A percentile compares a stretch with the other conserved stretches of the same genome.
These are phyloP conservation scores for Thozetella sp. DNA, from an alignment of 495 filamentous ascomycete genomes.

Conservation along the genomic window DNA sequence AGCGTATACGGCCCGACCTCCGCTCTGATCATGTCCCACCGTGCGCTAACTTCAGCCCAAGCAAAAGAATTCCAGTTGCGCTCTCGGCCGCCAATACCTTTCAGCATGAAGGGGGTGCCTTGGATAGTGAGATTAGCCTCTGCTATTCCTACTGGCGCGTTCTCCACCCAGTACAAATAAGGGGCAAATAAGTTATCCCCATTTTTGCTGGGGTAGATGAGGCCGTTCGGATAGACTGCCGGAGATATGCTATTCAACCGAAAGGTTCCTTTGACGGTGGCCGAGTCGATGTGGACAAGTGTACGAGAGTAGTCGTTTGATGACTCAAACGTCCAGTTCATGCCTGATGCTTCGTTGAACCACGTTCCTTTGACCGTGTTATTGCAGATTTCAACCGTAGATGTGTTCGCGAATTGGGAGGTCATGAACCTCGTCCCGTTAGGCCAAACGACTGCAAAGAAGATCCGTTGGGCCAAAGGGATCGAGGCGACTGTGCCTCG, in stretches of 20 bases:
- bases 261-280: slow-evolving; percentile 4
- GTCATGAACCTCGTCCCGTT: slow-evolving; percentile 8
- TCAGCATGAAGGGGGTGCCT: slow-evolving; percentile 4
- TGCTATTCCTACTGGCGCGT: neutral
- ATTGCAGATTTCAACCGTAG: neutral
- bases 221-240: slow-evolving; percentile 5
- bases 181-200: slow-evolving; percentile 2
- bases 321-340: slow-evolving; percentile 1
- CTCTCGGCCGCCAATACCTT: slow-evolving; percentile 3
- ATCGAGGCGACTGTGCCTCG: slow-evolving; percentile 1
- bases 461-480: slow-evolving; percentile 3
- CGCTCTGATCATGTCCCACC: slow-evolving; percentile 6
- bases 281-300: slow-evolving; percentile 3
- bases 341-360: neutral
- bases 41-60: slow-evolving; percentile 3
- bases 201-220: slow-evolving; percentile 2
- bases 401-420: neutral
- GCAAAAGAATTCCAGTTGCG: slow-evolving; percentile 6
- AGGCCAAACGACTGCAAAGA: slow-evolving; percentile 4
- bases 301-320: slow-evolving; percentile 3
- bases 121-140: slow-evolving; percentile 7
- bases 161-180: slow-evolving; percentile 5
- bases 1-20: slow-evolving; percentile 1
- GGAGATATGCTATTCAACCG: neutral
- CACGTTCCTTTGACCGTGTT: neutral